A percentile compares a stretch with the other conserved stretches of the same genome.
These are phyloP conservation scores for Porcisia hertigi DNA, from an alignment of 208 protist species.

Conservation along the genomic window DNA sequence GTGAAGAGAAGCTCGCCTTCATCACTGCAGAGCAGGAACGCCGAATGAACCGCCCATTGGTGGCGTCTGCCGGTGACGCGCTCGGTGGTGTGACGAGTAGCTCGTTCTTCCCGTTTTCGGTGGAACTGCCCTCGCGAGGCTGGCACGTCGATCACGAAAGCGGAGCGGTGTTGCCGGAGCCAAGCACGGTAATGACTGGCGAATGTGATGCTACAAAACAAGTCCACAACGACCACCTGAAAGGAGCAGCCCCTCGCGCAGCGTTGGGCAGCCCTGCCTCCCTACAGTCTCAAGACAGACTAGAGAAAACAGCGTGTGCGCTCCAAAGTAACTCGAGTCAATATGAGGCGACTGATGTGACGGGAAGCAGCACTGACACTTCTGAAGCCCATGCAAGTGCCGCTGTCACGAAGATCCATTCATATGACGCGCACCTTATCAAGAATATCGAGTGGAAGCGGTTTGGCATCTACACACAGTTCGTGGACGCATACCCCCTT, in stretches of 20 bases:
- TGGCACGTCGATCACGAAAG: constrained; percentile 32
- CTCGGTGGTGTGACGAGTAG: constrained; percentile 28
- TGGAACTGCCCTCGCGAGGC: constrained; percentile 78
- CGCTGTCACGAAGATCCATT: not conserved
- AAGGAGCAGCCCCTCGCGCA: not conserved
- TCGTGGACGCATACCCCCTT: constrained; percentile 51
- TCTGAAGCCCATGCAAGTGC: not conserved
- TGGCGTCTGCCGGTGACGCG: constrained; percentile 22
- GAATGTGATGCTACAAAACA: not conserved
- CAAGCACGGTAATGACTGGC: constrained; percentile 4
- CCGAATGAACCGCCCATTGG: constrained; percentile 21
- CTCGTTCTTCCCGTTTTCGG: constrained; percentile 60
- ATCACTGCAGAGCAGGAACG: constrained; percentile 21
- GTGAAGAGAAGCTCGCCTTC: constrained; percentile 7
- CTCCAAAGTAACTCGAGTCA: too few species aligned
- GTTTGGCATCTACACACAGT: constrained; percentile 49
- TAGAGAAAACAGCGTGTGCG: not conserved
- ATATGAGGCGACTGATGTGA: not conserved
- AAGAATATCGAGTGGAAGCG: constrained; percentile 49
- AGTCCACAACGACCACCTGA: not conserved
- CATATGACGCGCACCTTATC: constrained; percentile 8
- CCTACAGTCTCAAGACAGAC: not conserved
- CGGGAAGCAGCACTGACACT: not conserved
- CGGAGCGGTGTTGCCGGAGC: constrained; percentile 8
- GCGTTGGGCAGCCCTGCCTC: not conserved